Base-by-base conservation (phyloP, 345 rosid species). In the Gynandropsis gynandra region DNA sequence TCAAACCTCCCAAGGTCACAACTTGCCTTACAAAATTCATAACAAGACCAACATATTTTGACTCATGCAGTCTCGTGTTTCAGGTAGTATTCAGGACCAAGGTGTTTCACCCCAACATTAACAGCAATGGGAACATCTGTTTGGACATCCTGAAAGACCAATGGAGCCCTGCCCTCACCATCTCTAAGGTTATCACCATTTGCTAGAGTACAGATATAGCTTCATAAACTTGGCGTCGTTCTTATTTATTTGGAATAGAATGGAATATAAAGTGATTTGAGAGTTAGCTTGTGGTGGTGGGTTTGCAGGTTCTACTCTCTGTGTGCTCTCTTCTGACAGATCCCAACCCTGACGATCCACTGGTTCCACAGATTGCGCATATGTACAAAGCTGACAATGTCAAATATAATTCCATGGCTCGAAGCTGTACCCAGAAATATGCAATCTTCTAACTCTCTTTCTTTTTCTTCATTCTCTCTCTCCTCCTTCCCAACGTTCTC, bases 141-240 rank as follows among this genome's bases (percentile, higher is more conserved):
- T 58, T 74, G 62, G 79, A 74, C 63, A 71, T 71, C 49, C 80
- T 75, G 58, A 75, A 71, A 42, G 76, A 75, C 37, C 80, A 75
- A 52, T 75, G 80, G 80, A 75, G 80, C 45, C 80, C 80, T 21
- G 79, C 79, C 7, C 79, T 74, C 33, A 74, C 79, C 61, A 64
- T 71, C 14, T 74, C 76, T 1, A 74, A 74, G 76, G 79, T 74
- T n/a, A 6, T 17, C 18, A 35, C 27, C n/a, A n/a, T n/a, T n/a
- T n/a, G n/a, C n/a, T n/a, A n/a, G n/a, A n/a, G n/a, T n/a, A n/a
- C n/a, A n/a, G n/a, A n/a, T n/a, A n/a, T n/a, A n/a, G n/a, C n/a
- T n/a, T n/a, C n/a, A n/a, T n/a, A n/a, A n/a, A n/a, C n/a, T n/a
- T n/a, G n/a, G n/a, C n/a, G n/a, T n/a, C n/a, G n/a, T n/a, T n/a